phyloP scores from a whole-genome alignment of 257 asterid genomes.

The Nemophila menziesii region DNA sequence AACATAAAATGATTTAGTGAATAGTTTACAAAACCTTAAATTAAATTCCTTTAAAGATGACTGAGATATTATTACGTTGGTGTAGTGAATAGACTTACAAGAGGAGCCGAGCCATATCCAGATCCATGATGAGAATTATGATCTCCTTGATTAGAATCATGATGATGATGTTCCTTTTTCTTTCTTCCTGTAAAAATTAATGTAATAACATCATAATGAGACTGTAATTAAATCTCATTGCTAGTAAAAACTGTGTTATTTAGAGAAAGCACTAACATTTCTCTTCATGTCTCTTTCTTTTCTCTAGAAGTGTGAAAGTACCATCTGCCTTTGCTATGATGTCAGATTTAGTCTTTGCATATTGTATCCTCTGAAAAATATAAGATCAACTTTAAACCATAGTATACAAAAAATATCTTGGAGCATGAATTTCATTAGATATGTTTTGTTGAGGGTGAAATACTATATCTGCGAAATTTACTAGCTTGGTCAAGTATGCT shows the following conservation, averaged over 20 bases:
- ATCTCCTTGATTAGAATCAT: constrained; percentile 71
- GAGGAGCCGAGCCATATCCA: constrained; percentile 76
- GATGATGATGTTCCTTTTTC: constrained; percentile 82
- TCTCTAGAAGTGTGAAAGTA: constrained; percentile 82
- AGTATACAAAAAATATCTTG: too few relatives aligned
- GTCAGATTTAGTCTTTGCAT: constrained; percentile 93
- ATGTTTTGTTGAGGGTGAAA: too few relatives aligned
- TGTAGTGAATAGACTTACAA: constrained; percentile 48
- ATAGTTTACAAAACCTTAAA: too few relatives aligned
- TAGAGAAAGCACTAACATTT: constrained; percentile 38
- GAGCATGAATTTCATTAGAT: too few relatives aligned
- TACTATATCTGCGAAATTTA: too few relatives aligned
- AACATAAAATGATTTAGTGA: too few relatives aligned
- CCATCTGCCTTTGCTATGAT: constrained; percentile 83
- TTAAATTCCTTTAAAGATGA: too few relatives aligned
- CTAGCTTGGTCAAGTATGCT: too few relatives aligned
- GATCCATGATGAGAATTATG: constrained; percentile 54
- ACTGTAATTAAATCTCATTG: too few relatives aligned
- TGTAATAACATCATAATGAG: too few relatives aligned
- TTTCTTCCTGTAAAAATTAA: constrained; percentile 79
- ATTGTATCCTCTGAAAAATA: constrained; percentile 93
- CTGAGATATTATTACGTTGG: too few relatives aligned
- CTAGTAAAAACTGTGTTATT: constrained; percentile 3
- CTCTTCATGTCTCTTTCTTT: constrained; percentile 84
- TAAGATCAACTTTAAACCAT: too few relatives aligned